A percentile compares a stretch with the other conserved stretches of the same genome.
These are phyloP conservation scores for Talinum fruticosum DNA, from an alignment of 148 eudicot genomes.

Conservation along the genomic window DNA sequence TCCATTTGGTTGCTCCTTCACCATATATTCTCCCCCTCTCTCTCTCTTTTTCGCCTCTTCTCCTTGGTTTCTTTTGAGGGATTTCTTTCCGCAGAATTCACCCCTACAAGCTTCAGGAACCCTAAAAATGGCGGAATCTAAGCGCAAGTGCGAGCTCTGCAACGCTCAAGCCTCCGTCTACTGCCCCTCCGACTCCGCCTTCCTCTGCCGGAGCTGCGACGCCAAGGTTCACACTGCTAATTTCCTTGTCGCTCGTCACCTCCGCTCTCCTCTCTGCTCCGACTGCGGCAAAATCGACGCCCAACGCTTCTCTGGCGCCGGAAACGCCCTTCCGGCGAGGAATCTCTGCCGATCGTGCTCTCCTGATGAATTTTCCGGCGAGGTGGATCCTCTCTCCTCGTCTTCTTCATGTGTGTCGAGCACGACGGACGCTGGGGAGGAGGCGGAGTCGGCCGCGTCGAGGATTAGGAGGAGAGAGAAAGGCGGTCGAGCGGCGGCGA, in stretches of 20 bases:
- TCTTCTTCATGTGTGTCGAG: conserved; percentile 26
- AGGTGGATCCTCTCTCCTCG: conserved; percentile 18
- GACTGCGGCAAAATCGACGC: conserved; percentile 25
- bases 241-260: conserved; percentile 3
- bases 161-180: not conserved
- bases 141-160: conserved; percentile 5
- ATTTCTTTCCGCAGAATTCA: not conserved
- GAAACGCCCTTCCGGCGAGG: not conserved
- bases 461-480: not conserved
- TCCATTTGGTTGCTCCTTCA: not conserved
- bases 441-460: not conserved
- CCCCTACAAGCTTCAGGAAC: not conserved
- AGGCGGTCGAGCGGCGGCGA: not conserved
- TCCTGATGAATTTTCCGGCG: not conserved
- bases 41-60: not conserved
- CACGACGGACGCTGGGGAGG: conserved; percentile 26
- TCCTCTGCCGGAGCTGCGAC: conserved; percentile 8
- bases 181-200: not conserved
- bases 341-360: conserved; percentile 32
- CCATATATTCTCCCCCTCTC: not conserved
- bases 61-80: not conserved
- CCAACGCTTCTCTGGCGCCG: conserved; percentile 29
- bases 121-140: conserved; percentile 2
- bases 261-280: conserved; percentile 6
- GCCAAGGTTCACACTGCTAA: conserved; percentile 1